Base-by-base conservation (phyloP, 129 eudicot species). In the Arctium lappa region DNA sequence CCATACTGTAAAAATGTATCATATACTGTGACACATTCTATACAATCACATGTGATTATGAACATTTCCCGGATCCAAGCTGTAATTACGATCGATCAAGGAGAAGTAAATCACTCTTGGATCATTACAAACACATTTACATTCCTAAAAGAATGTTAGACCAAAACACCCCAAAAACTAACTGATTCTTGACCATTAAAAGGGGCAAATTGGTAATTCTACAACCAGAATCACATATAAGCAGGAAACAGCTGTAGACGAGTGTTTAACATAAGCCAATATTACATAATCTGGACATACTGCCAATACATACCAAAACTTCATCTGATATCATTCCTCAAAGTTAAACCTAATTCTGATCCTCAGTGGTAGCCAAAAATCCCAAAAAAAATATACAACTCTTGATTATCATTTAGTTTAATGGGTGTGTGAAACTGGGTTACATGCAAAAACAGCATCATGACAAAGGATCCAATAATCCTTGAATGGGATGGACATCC, bases 401-500 rank as follows among this genome's bases (percentile, higher is more conserved):
- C 9, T 39, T 53, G n/a, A 60, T 56, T 60, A 66, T 13, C 37
- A 50, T 60, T 76, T 81, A 63, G 46, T 60, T 76, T 77, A 63
- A 46, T 15, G 69, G 48, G 72, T 2, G 8, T 73, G 42, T 12
- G 60, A 6, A 60, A 79, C 2, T 18, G 83, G 81, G 80, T 84
- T 86, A 86, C 98, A 88, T 30, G 88, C 78, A 80, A 85, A 81
- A 36, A 96, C 92, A 72, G 99, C 92, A 75, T 90, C 88, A 81
- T 72, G 76, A 81, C 98, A 96, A 78, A 96, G 89, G 69, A 73
- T 66, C 99, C 99, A 96, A 83, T 93, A 93, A 70, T 91, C 96
- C 79, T 88, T 89, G 82, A 42, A 91, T 11, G 94, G 82, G 60
- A 96, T 85, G 68, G 56, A 78, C 85, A 91, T 91, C 99, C 99